These are phyloP conservation scores for Hawksworthiomyces lignivorus DNA, from an alignment of 2,329 filamentous ascomycete genomes.

Conservation along the genomic window DNA sequence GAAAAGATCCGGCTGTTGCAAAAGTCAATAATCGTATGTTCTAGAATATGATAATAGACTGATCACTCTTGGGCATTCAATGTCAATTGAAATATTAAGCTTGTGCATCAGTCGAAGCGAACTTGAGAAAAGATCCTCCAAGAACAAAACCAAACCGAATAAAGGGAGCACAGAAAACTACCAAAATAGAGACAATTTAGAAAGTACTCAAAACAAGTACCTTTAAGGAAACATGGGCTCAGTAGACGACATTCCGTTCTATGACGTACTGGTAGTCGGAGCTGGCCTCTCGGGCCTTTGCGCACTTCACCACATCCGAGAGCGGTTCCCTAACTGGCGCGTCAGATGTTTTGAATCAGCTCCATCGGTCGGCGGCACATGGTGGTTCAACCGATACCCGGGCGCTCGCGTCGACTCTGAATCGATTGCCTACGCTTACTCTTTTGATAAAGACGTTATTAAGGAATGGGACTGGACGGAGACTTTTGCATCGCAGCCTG, in stretches of 20 bases:
- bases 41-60: too few relatives aligned
- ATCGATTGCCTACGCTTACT: conserved; percentile 26
- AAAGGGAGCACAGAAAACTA: too few relatives aligned
- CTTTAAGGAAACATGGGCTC: too few relatives aligned
- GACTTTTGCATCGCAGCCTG: conserved; percentile 29
- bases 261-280: conserved; percentile 31
- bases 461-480: conserved; percentile 37
- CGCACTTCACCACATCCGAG: conserved; percentile 30
- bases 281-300: conserved; percentile 33
- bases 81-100: too few relatives aligned
- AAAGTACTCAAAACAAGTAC: too few relatives aligned
- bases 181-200: too few relatives aligned
- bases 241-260: conserved; percentile 16
- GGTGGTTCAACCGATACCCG: conserved; percentile 37
- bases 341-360: conserved; percentile 32
- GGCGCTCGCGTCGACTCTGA: conserved; percentile 32
- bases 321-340: conserved; percentile 24
- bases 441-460: conserved; percentile 26
- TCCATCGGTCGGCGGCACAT: conserved; percentile 35
- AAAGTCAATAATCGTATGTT: too few relatives aligned
- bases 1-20: too few relatives aligned
- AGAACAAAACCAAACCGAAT: too few relatives aligned
- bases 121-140: too few relatives aligned
- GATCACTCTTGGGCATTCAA: too few relatives aligned
- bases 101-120: too few relatives aligned